These are phyloP conservation scores for Arabis hirsuta DNA, from an alignment of 345 rosid genomes.

Conservation along the genomic window DNA sequence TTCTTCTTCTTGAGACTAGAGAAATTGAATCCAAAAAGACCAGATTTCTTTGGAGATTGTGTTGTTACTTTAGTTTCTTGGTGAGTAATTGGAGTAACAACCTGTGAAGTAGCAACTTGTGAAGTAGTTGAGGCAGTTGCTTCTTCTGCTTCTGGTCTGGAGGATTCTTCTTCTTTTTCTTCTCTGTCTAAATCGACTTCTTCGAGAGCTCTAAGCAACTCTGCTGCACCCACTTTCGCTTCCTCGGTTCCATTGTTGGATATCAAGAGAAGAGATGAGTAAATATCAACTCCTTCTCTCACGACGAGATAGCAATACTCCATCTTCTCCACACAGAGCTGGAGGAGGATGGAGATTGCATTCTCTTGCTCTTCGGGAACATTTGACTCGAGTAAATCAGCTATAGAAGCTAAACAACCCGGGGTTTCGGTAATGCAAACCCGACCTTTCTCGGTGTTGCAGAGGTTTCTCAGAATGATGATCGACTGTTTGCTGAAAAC, in stretches of 20 bases:
- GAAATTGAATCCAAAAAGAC: slow-evolving; percentile 46
- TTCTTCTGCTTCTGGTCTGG: slow-evolving; percentile 45
- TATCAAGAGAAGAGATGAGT: slow-evolving; percentile 58
- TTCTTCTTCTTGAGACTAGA: slow-evolving; percentile 49
- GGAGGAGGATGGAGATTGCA: slow-evolving; percentile 51
- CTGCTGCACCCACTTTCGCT: slow-evolving; percentile 60
- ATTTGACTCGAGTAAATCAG: slow-evolving; percentile 60
- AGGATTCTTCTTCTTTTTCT: slow-evolving; percentile 35
- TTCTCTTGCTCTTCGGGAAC: slow-evolving; percentile 69
- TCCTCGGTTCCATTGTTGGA: slow-evolving; percentile 68
- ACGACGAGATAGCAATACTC: slow-evolving; percentile 63
- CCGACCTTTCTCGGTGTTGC: slow-evolving; percentile 59
- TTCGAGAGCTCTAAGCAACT: slow-evolving; percentile 69
- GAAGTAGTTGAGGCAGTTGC: slow-evolving; percentile 1
- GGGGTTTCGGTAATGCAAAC: slow-evolving; percentile 59
- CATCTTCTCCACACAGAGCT: slow-evolving; percentile 49
- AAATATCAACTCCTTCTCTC: slow-evolving; percentile 55
- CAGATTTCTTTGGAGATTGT: slow-evolving; percentile 48
- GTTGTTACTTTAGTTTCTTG: slow-evolving; percentile 3
- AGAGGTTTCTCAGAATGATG: slow-evolving; percentile 56
- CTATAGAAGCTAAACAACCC: slow-evolving; percentile 63
- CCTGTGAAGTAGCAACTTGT: slow-evolving; percentile 33
- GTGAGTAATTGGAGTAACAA: slow-evolving; percentile 16
- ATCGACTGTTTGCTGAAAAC: slow-evolving; percentile 54
- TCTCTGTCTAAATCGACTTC: slow-evolving; percentile 40